Base-by-base conservation (phyloP, 345 rosid species). In the Jatropha curcas region DNA sequence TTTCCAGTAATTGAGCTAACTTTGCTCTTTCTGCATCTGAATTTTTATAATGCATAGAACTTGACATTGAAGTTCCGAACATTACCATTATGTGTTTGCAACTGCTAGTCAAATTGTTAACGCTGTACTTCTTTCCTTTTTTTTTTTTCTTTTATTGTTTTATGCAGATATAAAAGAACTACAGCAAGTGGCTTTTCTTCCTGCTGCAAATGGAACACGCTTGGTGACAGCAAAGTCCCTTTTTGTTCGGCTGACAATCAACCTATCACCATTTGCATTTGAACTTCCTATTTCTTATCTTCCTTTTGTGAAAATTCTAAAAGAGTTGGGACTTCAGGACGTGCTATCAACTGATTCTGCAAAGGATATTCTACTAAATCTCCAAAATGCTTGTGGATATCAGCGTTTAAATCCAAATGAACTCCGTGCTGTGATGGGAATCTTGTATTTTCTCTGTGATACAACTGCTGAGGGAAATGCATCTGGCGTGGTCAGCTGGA, bases 161-260 rank as follows among this genome's bases (percentile, higher is more conserved):
- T 50, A 53, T 76, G 81, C 86, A 93, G 98, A 93, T 86, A 82
- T 83, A 71, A 45, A 60, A 62, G 90, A 85, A 81, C 77, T 93
- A 86, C 89, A 77, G 79, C 83, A 81, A 65, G 91, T 91, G 73
- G 97, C 98, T 60, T 91, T 93, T 82, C 69, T 93, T 73, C 96
- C 97, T 68, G 95, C 91, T 79, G 98, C 98, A 22, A 93, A 91
- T 81, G 98, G 98, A 72, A 91, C 98, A 35, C 96, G 98, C 66
- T 83, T 93, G 76, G 91, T 93, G 80, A 82, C 87, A 28, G 87
- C 84, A 70, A 86, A 80, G 78, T 83, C 92, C 71, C 97, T 91
- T 72, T 93, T 93, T 79, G 91, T 80, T 61, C 96, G 86, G 71
- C 81, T 93, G 60, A 77, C 94, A 12, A 81, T 93, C 70, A 91